Conservation (phyloP, 2,329 filamentous ascomycete genomes). For the Stylonectria norvegica region DNA sequence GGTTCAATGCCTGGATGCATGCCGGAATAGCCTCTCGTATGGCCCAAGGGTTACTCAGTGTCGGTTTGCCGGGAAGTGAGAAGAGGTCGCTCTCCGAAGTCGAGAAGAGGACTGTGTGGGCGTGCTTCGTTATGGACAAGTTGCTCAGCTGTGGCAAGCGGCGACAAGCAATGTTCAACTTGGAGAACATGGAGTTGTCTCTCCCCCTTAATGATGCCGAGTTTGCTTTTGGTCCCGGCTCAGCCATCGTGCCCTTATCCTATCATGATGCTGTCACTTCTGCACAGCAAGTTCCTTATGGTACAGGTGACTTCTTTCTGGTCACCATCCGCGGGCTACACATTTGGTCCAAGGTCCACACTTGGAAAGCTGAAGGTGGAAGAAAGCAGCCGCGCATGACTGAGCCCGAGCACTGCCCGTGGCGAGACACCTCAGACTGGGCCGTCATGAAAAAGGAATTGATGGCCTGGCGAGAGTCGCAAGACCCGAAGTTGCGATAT, state of each 20-base stretch:
- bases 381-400: slow-evolving; percentile 21
- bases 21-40: slow-evolving; percentile 22
- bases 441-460: slow-evolving; percentile 17
- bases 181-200: slow-evolving; percentile 14
- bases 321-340: slow-evolving; percentile 18
- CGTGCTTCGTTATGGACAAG: slow-evolving; percentile 24
- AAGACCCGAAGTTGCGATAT: slow-evolving; percentile 16
- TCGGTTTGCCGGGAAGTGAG: slow-evolving; percentile 13
- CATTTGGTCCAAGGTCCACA: slow-evolving; percentile 24
- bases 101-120: slow-evolving; percentile 23
- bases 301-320: slow-evolving; percentile 12
- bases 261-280: fast-evolving
- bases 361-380: slow-evolving; percentile 22
- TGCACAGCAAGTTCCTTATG: neutral
- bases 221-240: slow-evolving; percentile 17
- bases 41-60: slow-evolving; percentile 23
- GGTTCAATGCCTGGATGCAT: slow-evolving; percentile 27
- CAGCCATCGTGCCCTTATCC: no score
- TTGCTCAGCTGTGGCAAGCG: slow-evolving; percentile 21
- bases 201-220: slow-evolving; percentile 16
- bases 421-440: slow-evolving; percentile 18
- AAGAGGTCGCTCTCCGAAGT: slow-evolving; percentile 17
- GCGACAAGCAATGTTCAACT: slow-evolving; percentile 20
- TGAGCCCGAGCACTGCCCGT: slow-evolving; percentile 19
- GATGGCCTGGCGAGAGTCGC: slow-evolving; percentile 17